Conservation (phyloP, 2,329 filamentous ascomycete genomes). For the Fusarium udum region DNA sequence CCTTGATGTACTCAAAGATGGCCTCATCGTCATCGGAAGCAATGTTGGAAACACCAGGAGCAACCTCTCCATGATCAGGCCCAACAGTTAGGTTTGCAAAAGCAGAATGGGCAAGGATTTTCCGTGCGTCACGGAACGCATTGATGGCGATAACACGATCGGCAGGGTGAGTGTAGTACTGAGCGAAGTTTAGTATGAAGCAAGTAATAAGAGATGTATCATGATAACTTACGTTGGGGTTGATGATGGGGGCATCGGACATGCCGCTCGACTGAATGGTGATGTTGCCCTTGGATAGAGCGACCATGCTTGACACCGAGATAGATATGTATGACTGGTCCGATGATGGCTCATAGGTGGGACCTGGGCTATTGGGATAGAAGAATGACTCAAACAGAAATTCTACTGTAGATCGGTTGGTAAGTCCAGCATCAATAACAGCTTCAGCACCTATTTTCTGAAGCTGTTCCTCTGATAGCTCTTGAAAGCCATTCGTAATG, state of each 20-base stretch:
- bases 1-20: conserved; percentile 14
- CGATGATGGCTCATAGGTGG: background rate
- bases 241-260: conserved; percentile 6
- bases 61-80: background rate
- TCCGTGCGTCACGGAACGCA: conserved; percentile 7
- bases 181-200: background rate
- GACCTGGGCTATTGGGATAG: conserved; percentile 8
- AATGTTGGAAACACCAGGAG: background rate
- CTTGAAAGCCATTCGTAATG: conserved; percentile 7
- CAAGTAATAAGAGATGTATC: no score
- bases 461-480: background rate
- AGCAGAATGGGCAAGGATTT: conserved; percentile 8
- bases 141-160: conserved; percentile 9
- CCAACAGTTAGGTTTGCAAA: background rate
- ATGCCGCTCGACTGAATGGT: conserved; percentile 1
- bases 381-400: conserved; percentile 21
- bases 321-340: conserved; percentile 10
- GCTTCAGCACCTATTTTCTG: background rate
- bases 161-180: conserved; percentile 9
- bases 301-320: conserved; percentile 12
- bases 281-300: background rate
- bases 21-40: background rate
- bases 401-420: conserved; percentile 8
- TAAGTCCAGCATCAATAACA: conserved; percentile 5
- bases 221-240: conserved; percentile 1